Conservation (phyloP, 805 yeast genomes). For the Ogataea sp. region DNA sequence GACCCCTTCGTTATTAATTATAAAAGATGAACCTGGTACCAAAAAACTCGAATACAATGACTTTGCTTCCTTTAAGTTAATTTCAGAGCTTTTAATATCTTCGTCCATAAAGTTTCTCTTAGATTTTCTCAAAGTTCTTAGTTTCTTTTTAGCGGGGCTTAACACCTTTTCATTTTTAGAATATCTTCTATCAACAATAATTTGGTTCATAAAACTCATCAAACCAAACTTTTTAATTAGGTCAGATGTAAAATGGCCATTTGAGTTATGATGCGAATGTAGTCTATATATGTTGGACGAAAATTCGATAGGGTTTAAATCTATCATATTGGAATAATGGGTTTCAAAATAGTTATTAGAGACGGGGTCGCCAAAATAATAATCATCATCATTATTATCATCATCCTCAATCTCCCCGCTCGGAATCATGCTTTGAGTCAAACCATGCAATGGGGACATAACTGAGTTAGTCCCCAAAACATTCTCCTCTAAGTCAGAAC, state of each 20-base stretch:
- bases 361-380: neutral
- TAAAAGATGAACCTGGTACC: conserved; percentile 16
- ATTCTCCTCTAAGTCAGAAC: neutral
- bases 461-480: neutral
- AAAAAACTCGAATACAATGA: conserved; percentile 14
- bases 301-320: neutral
- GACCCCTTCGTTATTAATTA: conserved; percentile 7
- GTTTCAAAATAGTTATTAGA: neutral
- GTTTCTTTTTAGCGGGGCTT: neutral
- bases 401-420: neutral
- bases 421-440: neutral
- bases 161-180: neutral
- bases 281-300: neutral
- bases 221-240: conserved; percentile 17
- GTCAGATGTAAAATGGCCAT: conserved; percentile 8
- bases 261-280: conserved; percentile 1
- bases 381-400: neutral
- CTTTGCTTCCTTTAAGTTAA: too few relatives aligned
- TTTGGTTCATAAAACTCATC: conserved; percentile 18
- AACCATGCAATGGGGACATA: neutral
- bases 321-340: neutral
- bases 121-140: neutral
- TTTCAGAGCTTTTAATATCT: too few relatives aligned
- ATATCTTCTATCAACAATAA: conserved; percentile 12
- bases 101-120: too few relatives aligned